A percentile compares a stretch with the other conserved stretches of the same genome.
These are phyloP conservation scores for Barnettozyma californica DNA, from an alignment of 805 yeast genomes.

Conservation along the genomic window DNA sequence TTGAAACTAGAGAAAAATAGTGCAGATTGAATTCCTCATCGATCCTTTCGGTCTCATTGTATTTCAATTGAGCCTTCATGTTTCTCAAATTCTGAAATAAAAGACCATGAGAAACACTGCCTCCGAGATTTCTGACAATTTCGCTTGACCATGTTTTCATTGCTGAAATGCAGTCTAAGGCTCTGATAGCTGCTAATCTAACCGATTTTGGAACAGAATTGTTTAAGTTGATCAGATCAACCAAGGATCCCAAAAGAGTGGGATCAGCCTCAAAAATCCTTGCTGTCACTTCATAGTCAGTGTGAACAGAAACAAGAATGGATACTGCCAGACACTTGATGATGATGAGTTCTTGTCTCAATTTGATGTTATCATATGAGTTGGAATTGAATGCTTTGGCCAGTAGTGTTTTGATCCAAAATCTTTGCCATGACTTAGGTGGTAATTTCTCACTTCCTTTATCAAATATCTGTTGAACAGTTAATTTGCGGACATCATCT, in stretches of 20 bases:
- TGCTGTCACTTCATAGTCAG: conserved; percentile 55
- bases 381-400: conserved; percentile 69
- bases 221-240: conserved; percentile 70
- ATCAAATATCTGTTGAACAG: conserved; percentile 60
- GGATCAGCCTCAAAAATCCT: conserved; percentile 70
- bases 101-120: conserved; percentile 81
- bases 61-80: conserved; percentile 46
- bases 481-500: conserved; percentile 48
- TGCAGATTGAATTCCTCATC: conserved; percentile 45
- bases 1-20: conserved; percentile 58
- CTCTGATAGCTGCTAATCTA: conserved; percentile 54
- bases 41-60: conserved; percentile 31
- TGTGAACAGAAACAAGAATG: conserved; percentile 50
- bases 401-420: conserved; percentile 52
- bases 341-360: conserved; percentile 55
- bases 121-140: conserved; percentile 71
- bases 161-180: conserved; percentile 64
- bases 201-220: conserved; percentile 47
- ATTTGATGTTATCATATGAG: conserved; percentile 44
- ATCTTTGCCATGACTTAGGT: conserved; percentile 55
- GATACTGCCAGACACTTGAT: conserved; percentile 66
- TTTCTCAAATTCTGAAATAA: conserved; percentile 66
- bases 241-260: conserved; percentile 58
- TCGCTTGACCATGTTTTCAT: conserved; percentile 72
- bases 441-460: conserved; percentile 56